phyloP scores from a whole-genome alignment of 1,284 basidiomycete genomes.

The Phenoliferia sp. region DNA sequence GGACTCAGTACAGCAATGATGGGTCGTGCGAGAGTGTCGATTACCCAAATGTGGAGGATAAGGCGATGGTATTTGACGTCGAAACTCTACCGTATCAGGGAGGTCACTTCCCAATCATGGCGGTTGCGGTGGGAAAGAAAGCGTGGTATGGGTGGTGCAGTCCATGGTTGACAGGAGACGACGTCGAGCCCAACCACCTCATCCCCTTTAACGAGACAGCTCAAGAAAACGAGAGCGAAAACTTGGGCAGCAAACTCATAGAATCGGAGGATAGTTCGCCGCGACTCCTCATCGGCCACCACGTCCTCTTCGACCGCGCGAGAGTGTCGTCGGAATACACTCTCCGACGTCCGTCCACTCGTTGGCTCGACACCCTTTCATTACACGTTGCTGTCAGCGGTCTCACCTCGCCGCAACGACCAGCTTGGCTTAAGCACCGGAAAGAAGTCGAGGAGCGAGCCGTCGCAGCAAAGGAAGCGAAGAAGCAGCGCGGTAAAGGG shows the following conservation, averaged over 20 bases:
- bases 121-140: slow-evolving; percentile 73
- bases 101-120: slow-evolving; percentile 80
- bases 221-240: slow-evolving; percentile 30
- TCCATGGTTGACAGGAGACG: slow-evolving; percentile 77
- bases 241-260: slow-evolving; percentile 13
- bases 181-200: slow-evolving; percentile 62
- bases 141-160: slow-evolving; percentile 97
- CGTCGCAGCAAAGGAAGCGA: slow-evolving; percentile 39
- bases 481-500: background rate
- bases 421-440: slow-evolving; percentile 75
- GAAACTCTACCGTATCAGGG: slow-evolving; percentile 78
- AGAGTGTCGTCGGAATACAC: slow-evolving; percentile 81
- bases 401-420: slow-evolving; percentile 90
- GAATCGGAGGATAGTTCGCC: slow-evolving; percentile 39
- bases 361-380: slow-evolving; percentile 93
- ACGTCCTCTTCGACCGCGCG: slow-evolving; percentile 89
- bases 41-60: slow-evolving; percentile 52
- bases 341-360: slow-evolving; percentile 61
- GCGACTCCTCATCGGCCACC: slow-evolving; percentile 83
- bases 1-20: slow-evolving; percentile 79
- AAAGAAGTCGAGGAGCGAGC: slow-evolving; percentile 42
- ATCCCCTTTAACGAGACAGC: slow-evolving; percentile 46
- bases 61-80: slow-evolving; percentile 84
- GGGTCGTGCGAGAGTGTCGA: slow-evolving; percentile 39
- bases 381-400: slow-evolving; percentile 91